These are phyloP conservation scores for Trifolium repens DNA, from an alignment of 306 rosid species.

Conservation along the genomic window DNA sequence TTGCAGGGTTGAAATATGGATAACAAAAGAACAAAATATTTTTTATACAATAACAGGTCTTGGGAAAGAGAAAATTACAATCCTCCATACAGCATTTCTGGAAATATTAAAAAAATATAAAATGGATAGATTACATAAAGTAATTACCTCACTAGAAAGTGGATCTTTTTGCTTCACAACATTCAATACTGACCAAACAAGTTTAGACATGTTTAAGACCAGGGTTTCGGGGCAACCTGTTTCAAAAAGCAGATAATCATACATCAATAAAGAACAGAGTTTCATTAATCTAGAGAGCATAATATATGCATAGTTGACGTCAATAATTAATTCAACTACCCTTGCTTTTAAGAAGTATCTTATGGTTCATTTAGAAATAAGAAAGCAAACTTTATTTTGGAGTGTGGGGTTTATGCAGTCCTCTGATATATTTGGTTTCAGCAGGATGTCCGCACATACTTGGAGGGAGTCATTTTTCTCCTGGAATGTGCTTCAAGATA, in stretches of 20 bases:
- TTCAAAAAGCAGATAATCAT: slow-evolving; percentile 32
- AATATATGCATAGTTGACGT: slow-evolving; percentile 8
- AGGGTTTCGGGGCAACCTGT: slow-evolving; percentile 94
- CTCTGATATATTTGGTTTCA: slow-evolving; percentile 26
- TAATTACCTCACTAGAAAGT: slow-evolving; percentile 94
- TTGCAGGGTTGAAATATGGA: neutral
- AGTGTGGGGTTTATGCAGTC: slow-evolving; percentile 30
- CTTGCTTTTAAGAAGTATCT: slow-evolving; percentile 22
- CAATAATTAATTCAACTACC: slow-evolving; percentile 17
- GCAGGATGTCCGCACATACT: slow-evolving; percentile 8
- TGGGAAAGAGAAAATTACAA: slow-evolving; percentile 26
- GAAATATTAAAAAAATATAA: slow-evolving; percentile 17
- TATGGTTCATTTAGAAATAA: slow-evolving; percentile 36
- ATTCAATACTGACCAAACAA: slow-evolving; percentile 82
- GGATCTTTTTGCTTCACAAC: slow-evolving; percentile 84
- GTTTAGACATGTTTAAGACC: slow-evolving; percentile 84
- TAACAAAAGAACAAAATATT: neutral
- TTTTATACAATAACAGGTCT: neutral
- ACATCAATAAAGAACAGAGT: slow-evolving; percentile 24
- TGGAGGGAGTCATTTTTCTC: slow-evolving; percentile 18
- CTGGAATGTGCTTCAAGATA: slow-evolving; percentile 18
- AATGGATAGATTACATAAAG: slow-evolving; percentile 31
- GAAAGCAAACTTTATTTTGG: slow-evolving; percentile 18
- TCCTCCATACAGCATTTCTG: slow-evolving; percentile 21
- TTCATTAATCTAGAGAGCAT: slow-evolving; percentile 6